Evolutionary conservation across 1,284 basidiomycete genomes (phyloP).

Genomic region (Ustanciosporium gigantosporum): DNA sequence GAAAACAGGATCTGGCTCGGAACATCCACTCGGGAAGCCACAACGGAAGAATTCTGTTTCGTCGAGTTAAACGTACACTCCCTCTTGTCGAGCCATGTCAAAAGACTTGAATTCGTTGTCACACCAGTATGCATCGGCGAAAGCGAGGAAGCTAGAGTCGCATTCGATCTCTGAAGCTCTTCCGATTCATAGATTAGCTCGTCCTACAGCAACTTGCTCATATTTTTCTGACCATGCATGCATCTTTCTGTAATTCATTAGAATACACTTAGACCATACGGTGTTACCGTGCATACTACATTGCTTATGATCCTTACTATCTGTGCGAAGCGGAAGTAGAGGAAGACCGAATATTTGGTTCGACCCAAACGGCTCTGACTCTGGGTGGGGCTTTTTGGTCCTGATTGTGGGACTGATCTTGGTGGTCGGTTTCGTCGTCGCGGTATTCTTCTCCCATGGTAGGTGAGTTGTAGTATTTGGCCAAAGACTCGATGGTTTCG

Average conservation of each 20-base stretch:
- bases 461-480: conserved; percentile 35
- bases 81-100: not conserved
- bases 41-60: conserved; percentile 13
- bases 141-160: not conserved
- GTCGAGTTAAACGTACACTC: not conserved
- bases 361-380: conserved; percentile 32
- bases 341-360: conserved; percentile 5
- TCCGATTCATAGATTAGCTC: not conserved
- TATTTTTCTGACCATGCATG: no score
- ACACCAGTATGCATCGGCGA: conserved; percentile 4
- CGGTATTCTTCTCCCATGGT: conserved; percentile 38
- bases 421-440: conserved; percentile 17
- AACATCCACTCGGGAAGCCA: conserved; percentile 32
- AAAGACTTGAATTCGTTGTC: conserved; percentile 8
- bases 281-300: no score
- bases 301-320: no score
- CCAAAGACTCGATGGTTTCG: conserved; percentile 22
- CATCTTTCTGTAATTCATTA: no score
- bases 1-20: conserved; percentile 16
- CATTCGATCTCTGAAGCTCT: not conserved
- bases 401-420: conserved; percentile 24
- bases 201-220: no score
- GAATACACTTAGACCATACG: no score
- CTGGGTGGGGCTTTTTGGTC: conserved; percentile 25
- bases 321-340: no score